Conservation (phyloP, 257 asterid genomes). For the Solanum gracilifrons region DNA sequence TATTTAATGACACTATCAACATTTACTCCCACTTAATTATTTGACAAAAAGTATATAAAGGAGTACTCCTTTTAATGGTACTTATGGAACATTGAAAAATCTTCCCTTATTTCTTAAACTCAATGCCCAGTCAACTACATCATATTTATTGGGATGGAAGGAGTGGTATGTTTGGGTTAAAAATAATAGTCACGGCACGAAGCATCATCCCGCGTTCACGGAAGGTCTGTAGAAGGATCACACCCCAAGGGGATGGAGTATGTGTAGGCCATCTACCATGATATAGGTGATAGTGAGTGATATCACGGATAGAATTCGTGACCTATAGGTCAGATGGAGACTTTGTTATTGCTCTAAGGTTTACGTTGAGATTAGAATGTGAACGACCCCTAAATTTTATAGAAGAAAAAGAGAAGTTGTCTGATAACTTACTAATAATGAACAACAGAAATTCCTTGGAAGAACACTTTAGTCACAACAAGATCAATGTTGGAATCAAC, state of each 20-base stretch:
- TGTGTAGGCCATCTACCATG: background rate
- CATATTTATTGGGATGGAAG: background rate
- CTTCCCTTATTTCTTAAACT: too few relatives aligned
- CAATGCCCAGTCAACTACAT: background rate
- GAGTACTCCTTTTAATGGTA: background rate
- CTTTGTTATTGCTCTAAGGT: background rate
- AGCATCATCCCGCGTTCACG: background rate
- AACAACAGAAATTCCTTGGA: conserved; percentile 56
- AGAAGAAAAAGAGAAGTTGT: background rate
- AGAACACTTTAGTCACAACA: conserved; percentile 36
- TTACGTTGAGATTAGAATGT: background rate
- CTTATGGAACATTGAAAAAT: background rate
- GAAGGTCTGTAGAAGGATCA: background rate
- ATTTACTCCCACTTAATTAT: too few relatives aligned
- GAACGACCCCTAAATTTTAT: background rate
- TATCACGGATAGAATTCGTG: background rate
- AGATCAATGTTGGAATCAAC: conserved; percentile 50
- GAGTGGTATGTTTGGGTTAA: background rate
- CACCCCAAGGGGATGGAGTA: background rate
- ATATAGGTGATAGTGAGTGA: background rate
- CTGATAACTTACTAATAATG: conserved; percentile 43
- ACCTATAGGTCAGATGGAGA: background rate
- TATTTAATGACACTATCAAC: background rate
- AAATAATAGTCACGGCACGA: background rate
- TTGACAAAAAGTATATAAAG: too few relatives aligned